Conservation (phyloP, 345 rosid species). For the Pelargonium nanum region DNA sequence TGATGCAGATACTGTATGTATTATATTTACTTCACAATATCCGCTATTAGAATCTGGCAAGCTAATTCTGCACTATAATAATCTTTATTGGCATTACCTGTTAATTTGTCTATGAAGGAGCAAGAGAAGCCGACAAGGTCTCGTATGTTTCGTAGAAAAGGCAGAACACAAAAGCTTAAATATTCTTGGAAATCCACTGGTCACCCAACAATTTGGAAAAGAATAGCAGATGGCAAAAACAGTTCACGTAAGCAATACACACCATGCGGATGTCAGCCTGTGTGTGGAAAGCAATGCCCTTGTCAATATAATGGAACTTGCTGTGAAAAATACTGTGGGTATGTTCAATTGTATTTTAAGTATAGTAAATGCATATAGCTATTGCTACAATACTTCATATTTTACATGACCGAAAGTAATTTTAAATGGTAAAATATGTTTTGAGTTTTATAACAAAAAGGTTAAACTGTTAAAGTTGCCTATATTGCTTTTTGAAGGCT, state of each 20-base stretch:
- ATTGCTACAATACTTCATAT: no score
- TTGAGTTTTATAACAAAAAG: not conserved
- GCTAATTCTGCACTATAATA: constrained; percentile 9
- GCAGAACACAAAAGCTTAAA: constrained; percentile 72
- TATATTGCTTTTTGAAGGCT: no score
- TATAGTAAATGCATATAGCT: constrained; percentile 4
- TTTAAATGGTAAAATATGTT: constrained; percentile 3
- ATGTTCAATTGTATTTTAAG: constrained; percentile 21
- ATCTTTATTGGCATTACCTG: constrained; percentile 7
- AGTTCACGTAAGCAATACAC: constrained; percentile 61
- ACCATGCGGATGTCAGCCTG: constrained; percentile 80
- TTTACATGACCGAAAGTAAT: no score
- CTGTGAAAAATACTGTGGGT: constrained; percentile 98
- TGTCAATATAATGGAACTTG: constrained; percentile 66
- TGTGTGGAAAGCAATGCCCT: constrained; percentile 76
- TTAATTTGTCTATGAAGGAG: constrained; percentile 38
- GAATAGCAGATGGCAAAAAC: constrained; percentile 49
- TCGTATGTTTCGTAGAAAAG: constrained; percentile 50
- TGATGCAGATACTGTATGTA: constrained; percentile 38
- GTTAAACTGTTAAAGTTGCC: not conserved
- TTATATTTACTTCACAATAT: not conserved
- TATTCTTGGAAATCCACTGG: constrained; percentile 83
- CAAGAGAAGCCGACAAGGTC: constrained; percentile 52
- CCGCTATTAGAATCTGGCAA: not conserved
- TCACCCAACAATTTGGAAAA: constrained; percentile 66